phyloP scores from a whole-genome alignment of 2,329 filamentous ascomycete species.

The Rasamsonia emersonii region DNA sequence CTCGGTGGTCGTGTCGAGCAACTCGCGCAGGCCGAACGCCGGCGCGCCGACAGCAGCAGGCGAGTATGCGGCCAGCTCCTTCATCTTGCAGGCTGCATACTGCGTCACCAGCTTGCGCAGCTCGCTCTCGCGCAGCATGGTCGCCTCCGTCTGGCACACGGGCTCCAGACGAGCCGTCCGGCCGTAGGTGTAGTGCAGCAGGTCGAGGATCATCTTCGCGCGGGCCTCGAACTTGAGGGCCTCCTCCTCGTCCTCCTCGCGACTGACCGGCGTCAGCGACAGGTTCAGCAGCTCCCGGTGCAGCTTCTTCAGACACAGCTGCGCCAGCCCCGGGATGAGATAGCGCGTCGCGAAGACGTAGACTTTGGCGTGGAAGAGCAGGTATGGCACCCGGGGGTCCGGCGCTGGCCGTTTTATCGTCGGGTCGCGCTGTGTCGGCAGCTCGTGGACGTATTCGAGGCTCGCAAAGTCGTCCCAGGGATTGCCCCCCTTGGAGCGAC shows the following conservation, averaged over 20 bases:
- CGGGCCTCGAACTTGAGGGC: constrained; percentile 19
- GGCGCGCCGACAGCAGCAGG: constrained; percentile 8
- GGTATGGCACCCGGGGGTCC: constrained; percentile 24
- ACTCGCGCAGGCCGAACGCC: constrained; percentile 21
- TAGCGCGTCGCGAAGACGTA: constrained; percentile 37
- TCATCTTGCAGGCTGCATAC: constrained; percentile 33
- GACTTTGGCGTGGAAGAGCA: constrained; percentile 36
- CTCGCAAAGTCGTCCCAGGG: constrained; percentile 32
- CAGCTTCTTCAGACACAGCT: constrained; percentile 32
- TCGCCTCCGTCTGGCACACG: constrained; percentile 25
- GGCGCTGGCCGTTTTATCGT: constrained; percentile 7
- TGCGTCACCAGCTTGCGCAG: constrained; percentile 32
- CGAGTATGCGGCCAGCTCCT: constrained; percentile 26
- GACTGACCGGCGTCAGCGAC: constrained; percentile 15
- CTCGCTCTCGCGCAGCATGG: constrained; percentile 31
- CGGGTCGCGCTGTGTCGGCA: constrained; percentile 7
- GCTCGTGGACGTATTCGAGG: constrained; percentile 26
- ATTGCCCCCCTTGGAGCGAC: constrained; percentile 22
- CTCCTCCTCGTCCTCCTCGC: constrained; percentile 12
- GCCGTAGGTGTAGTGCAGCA: constrained; percentile 31
- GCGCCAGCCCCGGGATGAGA: constrained; percentile 31
- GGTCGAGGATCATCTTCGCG: constrained; percentile 27
- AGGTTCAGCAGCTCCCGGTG: constrained; percentile 28
- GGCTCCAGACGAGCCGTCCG: constrained; percentile 33
- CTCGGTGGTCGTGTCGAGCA: constrained; percentile 30